These are phyloP conservation scores for Bipolaris sorokiniana DNA, from an alignment of 2,329 filamentous ascomycete genomes.

Conservation along the genomic window DNA sequence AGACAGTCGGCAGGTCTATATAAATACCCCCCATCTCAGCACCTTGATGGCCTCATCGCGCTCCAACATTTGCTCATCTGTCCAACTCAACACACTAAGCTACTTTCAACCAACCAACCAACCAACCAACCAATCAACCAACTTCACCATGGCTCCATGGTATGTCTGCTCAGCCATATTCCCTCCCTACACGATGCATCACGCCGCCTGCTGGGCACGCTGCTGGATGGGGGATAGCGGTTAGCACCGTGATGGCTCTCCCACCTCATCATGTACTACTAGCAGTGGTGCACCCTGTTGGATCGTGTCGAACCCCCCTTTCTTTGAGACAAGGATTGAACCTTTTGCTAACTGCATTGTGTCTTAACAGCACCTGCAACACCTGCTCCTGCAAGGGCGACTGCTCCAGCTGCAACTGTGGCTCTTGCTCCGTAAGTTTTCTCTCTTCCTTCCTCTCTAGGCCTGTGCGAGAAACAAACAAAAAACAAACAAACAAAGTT, in stretches of 20 bases:
- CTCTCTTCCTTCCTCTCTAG: no score
- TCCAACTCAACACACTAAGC: slow-evolving; percentile 7
- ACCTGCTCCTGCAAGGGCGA: slow-evolving; percentile 43
- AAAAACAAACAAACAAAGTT: no score
- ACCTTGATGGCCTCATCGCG: slow-evolving; percentile 33
- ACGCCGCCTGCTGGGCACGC: background rate
- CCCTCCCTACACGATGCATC: background rate
- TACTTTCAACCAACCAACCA: slow-evolving; percentile 9
- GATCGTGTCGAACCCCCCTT: no score
- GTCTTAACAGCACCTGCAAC: slow-evolving; percentile 30
- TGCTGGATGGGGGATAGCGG: slow-evolving; percentile 14
- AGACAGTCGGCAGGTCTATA: slow-evolving; percentile 15
- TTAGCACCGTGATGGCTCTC: slow-evolving; percentile 28
- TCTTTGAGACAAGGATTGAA: no score
- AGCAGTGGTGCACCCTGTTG: no score
- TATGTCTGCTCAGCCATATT: slow-evolving; percentile 14
- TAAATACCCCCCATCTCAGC: slow-evolving; percentile 21
- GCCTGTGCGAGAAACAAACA: background rate
- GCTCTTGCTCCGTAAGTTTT: slow-evolving; percentile 32
- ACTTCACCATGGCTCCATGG: slow-evolving; percentile 34
- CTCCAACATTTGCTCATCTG: slow-evolving; percentile 10
- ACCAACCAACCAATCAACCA: slow-evolving; percentile 15
- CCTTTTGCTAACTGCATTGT: no score
- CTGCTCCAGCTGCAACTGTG: slow-evolving; percentile 42
- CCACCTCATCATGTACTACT: background rate